Evolutionary conservation across 192 early-diverging fungal genomes (phyloP), one percentile per base, ranked within the genome.

Genomic region (Funneliformis geosporum): DNA sequence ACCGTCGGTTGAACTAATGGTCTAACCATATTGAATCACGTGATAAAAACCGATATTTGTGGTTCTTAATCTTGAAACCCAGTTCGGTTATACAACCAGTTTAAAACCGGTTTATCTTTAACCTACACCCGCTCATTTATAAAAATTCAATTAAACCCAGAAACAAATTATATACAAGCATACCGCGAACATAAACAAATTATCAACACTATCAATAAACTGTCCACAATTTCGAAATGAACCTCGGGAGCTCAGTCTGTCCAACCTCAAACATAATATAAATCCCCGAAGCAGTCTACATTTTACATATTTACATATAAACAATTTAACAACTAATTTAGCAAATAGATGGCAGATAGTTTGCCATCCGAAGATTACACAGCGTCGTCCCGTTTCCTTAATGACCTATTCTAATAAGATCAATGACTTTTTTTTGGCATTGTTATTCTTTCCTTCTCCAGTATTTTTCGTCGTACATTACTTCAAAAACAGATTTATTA

Each of bases 371-470:
- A 71, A 71, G 1, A 70, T 1, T n/a, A 66, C 23, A 77, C 27
- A 16, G 27, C 11, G 11, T 23, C 42, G 33, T n/a, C 75, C 18
- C 8, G 74, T 75, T n/a, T 78, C 69, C 11, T 60, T 33, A 14
- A 78, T 18, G 14, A n/a, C 78, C 42, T 1, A 79, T 28, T n/a
- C 65, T 39, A 4, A 68, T 79, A 44, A 79, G 42, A 79, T 79
- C 78, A 8, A 79, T 18, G 64, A 59, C 70, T 79, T 79, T 79
- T 79, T 44, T 59, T 69, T 21, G 0, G 4, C 0, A 8, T 47
- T 79, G 23, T 79, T 79, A 28, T 79, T 79, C 5, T 62, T 71
- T 4, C 67, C 78, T 50, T 72, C 78, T 21, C 67, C 78, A 7
- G 68, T 79, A 9, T 16, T 47, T 44, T 79, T 9, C 0, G n/a